phyloP scores from a whole-genome alignment of 202 grass and related monocot genomes.

The Tripidium arundinaceum region DNA sequence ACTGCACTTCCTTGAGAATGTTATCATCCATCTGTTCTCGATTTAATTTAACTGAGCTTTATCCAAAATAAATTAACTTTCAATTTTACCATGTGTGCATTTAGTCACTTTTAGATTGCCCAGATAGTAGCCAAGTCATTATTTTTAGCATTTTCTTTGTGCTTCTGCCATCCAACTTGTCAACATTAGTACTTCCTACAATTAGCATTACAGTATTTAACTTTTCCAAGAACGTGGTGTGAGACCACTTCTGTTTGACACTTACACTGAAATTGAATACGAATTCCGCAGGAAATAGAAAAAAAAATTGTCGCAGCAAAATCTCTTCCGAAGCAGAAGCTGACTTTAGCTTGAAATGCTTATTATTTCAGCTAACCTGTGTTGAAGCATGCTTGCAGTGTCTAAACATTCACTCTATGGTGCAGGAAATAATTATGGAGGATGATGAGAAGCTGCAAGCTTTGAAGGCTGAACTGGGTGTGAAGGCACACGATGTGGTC shows the following conservation, averaged over 20 bases:
- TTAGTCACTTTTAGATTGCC: not conserved
- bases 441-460: slow-evolving; percentile 39
- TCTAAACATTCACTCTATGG: not conserved
- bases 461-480: slow-evolving; percentile 27
- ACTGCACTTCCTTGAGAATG: not conserved
- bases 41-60: not conserved
- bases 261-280: not conserved
- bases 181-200: not conserved
- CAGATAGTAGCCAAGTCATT: not conserved
- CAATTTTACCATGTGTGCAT: not conserved
- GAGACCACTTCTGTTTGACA: not conserved
- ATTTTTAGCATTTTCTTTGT: too few species aligned
- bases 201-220: not conserved
- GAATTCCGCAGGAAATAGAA: not conserved
- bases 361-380: not conserved
- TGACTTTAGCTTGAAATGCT: not conserved
- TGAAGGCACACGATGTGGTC: slow-evolving; percentile 21
- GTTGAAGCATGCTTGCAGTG: not conserved
- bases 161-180: not conserved
- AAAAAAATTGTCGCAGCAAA: not conserved
- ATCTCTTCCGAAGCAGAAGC: not conserved
- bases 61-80: not conserved
- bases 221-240: not conserved
- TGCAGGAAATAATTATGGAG: slow-evolving; percentile 38
- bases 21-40: not conserved